Evolutionary conservation across 2,329 filamentous ascomycete genomes (phyloP), one percentile per base, ranked within the genome.

Genomic region (Ophiocordyceps camponoti-saundersi): DNA sequence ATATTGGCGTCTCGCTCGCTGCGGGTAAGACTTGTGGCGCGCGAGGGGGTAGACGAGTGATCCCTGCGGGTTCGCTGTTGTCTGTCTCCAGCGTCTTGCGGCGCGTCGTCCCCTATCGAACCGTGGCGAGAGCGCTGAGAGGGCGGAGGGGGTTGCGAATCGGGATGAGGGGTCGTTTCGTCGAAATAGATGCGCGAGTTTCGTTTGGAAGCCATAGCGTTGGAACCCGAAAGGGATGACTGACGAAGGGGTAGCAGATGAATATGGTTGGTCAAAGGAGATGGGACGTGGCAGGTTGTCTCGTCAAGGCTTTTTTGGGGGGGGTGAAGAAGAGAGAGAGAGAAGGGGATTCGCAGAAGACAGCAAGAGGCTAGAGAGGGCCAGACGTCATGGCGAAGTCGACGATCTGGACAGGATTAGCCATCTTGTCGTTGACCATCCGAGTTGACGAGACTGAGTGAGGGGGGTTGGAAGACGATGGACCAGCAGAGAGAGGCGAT

Each of bases 51-150:
- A 13, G 50, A 45, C 2, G 40, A 13, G 3, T 49, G 34, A 23
- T 59, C 57, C 21, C 50, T 47, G 7, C 47, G 15, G 48, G 21
- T 13, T 30, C 47, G 26, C 44, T 47, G 48, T 26, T 54, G 52
- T n/a, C 46, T 52, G 7, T 59, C 58, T 34, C 59, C 57, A 22
- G 51, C 23, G 20, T 60, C 58, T 12, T 49, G 48, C 29, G 55
- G 45, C 44, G 51, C 43, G 30, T 59, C 60, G 34, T 64, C 59
- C 40, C 49, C 56, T 32, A 53, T 46, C 6, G 58, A 56, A 49
- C 54, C 36, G 36, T 39, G 36, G 36, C 36, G 36, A 18, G 36
- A n/a, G 36, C 36, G 36, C 8, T 39, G 36, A 6, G 36, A 39
- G 36, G 16, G 18, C 16, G 16, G 8, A n/a, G 16, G 2, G 6